Evolutionary conservation across 2,329 filamentous ascomycete genomes (phyloP), one percentile per base, ranked within the genome.

Genomic region (Ophiostoma tasmaniense): DNA sequence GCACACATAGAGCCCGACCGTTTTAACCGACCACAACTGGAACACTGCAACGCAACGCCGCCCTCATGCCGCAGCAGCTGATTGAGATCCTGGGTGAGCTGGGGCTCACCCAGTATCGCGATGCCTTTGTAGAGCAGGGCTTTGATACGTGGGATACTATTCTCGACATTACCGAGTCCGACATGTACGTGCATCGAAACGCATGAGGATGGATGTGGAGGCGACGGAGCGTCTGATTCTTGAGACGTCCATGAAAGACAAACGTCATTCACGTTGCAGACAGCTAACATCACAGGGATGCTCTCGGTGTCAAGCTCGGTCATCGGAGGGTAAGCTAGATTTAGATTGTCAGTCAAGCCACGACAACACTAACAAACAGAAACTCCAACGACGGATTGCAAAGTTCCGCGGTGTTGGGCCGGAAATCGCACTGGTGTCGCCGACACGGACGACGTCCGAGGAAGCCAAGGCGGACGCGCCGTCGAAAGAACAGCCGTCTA

Each of bases 121-220:
- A 89, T 73, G 80, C 82, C 69, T 91, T 95, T 74, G 77, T 91
- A 61, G 87, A 91, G 67, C 90, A 94, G 78, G 91, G 91, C 2
- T 95, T 95, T 77, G 91, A 95, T 77, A 87, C 88, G 13, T 94
- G 91, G 91, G 90, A 92, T 42, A 93, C 89, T 0, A 88, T 94
- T 68, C 82, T 93, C 66, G 91, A 94, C 75, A 93, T 95, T 68
- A 92, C 91, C 71, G 91, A 94, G 78, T 90, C 90, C 30, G 91
- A 95, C 75, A 82, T 95, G 89, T 92, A 78, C 77, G 88, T 80
- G n/a, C n/a, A n/a, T n/a, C n/a, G n/a, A n/a, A n/a, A n/a, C n/a
- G n/a, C n/a, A n/a, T n/a, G n/a, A n/a, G n/a, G n/a, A n/a, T n/a
- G n/a, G n/a, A n/a, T n/a, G n/a, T n/a, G n/a, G n/a, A n/a, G n/a